Base-by-base conservation (phyloP, 2,329 filamentous ascomycete genomes). In the Colletotrichum acutatum region DNA sequence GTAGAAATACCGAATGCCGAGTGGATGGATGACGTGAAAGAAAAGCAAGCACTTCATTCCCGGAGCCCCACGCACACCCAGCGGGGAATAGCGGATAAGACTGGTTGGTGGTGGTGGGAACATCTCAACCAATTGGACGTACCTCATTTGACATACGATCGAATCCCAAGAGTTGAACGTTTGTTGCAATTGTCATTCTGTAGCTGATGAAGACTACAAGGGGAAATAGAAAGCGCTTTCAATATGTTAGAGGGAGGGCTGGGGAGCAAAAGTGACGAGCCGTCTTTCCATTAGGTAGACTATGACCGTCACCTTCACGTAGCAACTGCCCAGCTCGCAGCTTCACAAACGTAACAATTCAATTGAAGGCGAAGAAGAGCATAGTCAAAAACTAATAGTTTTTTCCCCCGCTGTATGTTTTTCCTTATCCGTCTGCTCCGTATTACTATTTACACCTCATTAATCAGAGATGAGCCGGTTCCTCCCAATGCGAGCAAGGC, bases 381-480 rank as follows among this genome's bases (percentile, higher is more conserved):
- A 42, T 42, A 0, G 6, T n/a, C 7, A n/a, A n/a, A 49, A n/a
- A 19, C 42, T n/a, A n/a, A 49, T n/a, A 11, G 19, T n/a, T n/a
- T 2, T n/a, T 49, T 49, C 9, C 8, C 8, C 46, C 16, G 19
- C 26, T 26, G 1, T 42, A 7, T 19, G n/a, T 28, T 3, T 4
- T 3, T 14, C 14, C 16, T 19, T 8, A 7, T 5, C 9, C 12
- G 26, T 19, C 7, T 4, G 11, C 59, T 11, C 24, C 30, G 14
- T 42, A 69, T 68, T 68, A 68, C 52, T 52, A 34, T 63, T 63
- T 49, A 63, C 46, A 68, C 19, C 49, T 46, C 57, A 56, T 68
- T 57, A 63, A 42, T 11, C 56, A 60, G 8, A 14, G 4, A 14
- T 14, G 37, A 42, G 37, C 37, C 28, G 30, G 19, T 32, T 22